Percentiles rank a stretch among this genome's conserved stretches.
Evolutionary conservation across 2,329 filamentous ascomycete species (phyloP).

Genomic region (Grosmannia clavigera): DNA sequence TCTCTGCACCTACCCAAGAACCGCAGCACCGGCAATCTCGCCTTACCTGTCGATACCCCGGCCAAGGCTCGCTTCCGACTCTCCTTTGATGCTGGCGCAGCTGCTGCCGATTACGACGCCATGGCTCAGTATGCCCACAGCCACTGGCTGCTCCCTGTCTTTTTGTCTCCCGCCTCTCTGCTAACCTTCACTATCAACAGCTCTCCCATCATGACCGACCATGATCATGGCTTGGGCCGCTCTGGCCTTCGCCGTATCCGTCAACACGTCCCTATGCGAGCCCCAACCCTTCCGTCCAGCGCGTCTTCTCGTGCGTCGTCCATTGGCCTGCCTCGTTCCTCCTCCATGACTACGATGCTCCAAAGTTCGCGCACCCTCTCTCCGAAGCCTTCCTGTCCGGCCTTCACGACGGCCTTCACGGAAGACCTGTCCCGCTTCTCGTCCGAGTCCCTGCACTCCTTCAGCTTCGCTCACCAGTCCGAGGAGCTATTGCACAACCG

Average conservation of each 20-base stretch:
- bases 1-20: slow-evolving; percentile 48
- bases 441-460: slow-evolving; percentile 91
- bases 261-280: slow-evolving; percentile 61
- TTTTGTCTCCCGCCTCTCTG: not conserved
- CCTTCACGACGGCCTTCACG: slow-evolving; percentile 64
- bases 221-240: slow-evolving; percentile 74
- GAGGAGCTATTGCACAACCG: slow-evolving; percentile 85
- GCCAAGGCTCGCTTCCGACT: slow-evolving; percentile 55
- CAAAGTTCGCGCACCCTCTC: slow-evolving; percentile 31
- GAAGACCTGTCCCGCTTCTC: slow-evolving; percentile 91
- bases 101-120: slow-evolving; percentile 51
- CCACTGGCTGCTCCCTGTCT: not conserved
- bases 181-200: slow-evolving; percentile 41
- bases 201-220: slow-evolving; percentile 71
- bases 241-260: slow-evolving; percentile 89
- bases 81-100: slow-evolving; percentile 62
- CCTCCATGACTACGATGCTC: slow-evolving; percentile 54
- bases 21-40: slow-evolving; percentile 51
- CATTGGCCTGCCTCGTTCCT: slow-evolving; percentile 47
- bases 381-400: slow-evolving; percentile 58
- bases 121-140: slow-evolving; percentile 54
- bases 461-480: slow-evolving; percentile 92
- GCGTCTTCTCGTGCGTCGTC: slow-evolving; percentile 50
- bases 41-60: slow-evolving; percentile 33
- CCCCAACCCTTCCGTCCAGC: slow-evolving; percentile 52